Conservation (phyloP, 257 asterid species). For the Ocimum tenuiflorum region DNA sequence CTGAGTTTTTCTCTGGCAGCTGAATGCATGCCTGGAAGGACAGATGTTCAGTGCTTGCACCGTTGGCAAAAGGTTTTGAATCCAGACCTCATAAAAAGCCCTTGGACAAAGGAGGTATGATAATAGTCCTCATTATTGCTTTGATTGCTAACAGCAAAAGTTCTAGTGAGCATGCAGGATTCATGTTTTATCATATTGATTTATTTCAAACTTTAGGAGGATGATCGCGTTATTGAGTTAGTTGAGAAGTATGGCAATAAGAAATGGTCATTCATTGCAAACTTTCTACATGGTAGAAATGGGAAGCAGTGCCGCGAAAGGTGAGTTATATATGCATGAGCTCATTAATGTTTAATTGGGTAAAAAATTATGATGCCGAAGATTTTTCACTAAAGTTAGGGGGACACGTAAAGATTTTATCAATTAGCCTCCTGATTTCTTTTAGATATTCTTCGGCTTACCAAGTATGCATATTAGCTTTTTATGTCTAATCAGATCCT, state of each 20-base stretch:
- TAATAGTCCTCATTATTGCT: background rate
- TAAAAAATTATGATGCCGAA: background rate
- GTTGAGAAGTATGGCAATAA: slow-evolving; percentile 52
- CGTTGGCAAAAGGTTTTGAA: slow-evolving; percentile 89
- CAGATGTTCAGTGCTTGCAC: slow-evolving; percentile 82
- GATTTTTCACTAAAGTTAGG: background rate
- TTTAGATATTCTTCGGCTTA: background rate
- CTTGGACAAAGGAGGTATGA: slow-evolving; percentile 74
- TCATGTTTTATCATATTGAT: slow-evolving; percentile 3
- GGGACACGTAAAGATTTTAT: background rate
- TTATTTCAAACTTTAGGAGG: slow-evolving; percentile 50
- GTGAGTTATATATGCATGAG: slow-evolving; percentile 28
- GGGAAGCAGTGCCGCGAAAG: slow-evolving; percentile 95
- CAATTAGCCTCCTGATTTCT: background rate
- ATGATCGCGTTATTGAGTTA: slow-evolving; percentile 49
- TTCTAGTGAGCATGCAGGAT: background rate
- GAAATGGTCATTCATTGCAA: slow-evolving; percentile 69
- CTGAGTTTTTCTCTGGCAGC: slow-evolving; percentile 42
- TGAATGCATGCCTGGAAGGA: slow-evolving; percentile 56
- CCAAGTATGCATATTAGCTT: background rate
- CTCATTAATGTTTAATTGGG: background rate
- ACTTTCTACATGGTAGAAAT: slow-evolving; percentile 65
- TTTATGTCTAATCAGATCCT: background rate
- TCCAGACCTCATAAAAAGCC: slow-evolving; percentile 76
- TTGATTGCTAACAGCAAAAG: background rate